A percentile compares a stretch with the other conserved stretches of the same genome.
Conservation (phyloP, 2,329 filamentous ascomycete genomes). For the Penicillium sp. region DNA sequence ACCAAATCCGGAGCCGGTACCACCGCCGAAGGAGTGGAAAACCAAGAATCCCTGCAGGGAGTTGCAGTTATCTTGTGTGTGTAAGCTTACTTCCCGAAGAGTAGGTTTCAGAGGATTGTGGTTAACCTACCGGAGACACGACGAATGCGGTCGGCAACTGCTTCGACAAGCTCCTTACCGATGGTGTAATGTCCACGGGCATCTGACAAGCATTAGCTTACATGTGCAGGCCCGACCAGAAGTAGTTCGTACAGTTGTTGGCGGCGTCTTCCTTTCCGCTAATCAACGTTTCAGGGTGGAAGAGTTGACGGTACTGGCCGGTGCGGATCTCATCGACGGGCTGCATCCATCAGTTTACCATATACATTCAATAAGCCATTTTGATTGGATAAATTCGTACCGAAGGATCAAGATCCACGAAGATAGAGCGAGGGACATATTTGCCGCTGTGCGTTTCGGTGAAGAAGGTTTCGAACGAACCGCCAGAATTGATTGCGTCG, state of each 20-base stretch:
- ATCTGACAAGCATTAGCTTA: too few relatives aligned
- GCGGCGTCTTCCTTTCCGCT: constrained; percentile 99
- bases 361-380: too few relatives aligned
- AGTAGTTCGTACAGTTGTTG: too few relatives aligned
- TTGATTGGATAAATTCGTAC: too few relatives aligned
- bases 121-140: constrained; percentile 94
- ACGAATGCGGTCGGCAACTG: constrained; percentile 94
- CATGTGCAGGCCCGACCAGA: too few relatives aligned
- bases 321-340: constrained; percentile 98
- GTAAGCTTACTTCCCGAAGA: too few relatives aligned
- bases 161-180: constrained; percentile 97
- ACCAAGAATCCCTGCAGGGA: constrained; percentile 99
- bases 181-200: constrained; percentile 99
- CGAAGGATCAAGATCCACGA: constrained; percentile 99
- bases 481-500: too few relatives aligned
- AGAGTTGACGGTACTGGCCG: constrained; percentile 87
- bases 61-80: too few relatives aligned
- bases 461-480: too few relatives aligned
- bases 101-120: too few relatives aligned
- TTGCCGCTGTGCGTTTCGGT: too few relatives aligned
- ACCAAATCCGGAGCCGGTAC: constrained; percentile 97
- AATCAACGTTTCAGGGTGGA: constrained; percentile 99
- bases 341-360: too few relatives aligned
- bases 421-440: constrained; percentile 97
- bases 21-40: constrained; percentile 99